phyloP scores from a whole-genome alignment of 2,329 filamentous ascomycete genomes.

The Ophiostoma perfectum region DNA sequence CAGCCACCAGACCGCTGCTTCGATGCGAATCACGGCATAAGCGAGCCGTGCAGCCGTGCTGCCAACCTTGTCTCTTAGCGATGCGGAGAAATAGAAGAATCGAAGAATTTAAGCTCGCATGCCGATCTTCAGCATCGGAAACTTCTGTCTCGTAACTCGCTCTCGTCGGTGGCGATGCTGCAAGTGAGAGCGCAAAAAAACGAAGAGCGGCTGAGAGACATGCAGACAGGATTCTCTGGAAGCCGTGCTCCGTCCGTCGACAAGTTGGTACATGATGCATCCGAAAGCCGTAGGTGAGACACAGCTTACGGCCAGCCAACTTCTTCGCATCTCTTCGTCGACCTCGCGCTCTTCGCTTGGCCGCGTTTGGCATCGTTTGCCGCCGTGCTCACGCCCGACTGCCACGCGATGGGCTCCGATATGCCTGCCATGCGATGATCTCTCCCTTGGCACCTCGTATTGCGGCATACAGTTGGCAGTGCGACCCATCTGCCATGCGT shows the following conservation, averaged over 20 bases:
- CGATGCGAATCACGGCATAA: background rate
- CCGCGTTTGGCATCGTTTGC: no score
- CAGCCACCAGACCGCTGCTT: no score
- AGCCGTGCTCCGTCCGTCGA: background rate
- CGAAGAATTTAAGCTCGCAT: background rate
- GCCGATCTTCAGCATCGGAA: background rate
- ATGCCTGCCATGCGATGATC: background rate
- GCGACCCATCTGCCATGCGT: no score
- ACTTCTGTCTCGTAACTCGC: no score
- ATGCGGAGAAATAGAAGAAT: background rate
- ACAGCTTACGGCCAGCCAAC: background rate
- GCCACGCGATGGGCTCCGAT: background rate
- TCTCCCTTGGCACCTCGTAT: constrained; percentile 2
- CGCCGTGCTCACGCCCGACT: background rate
- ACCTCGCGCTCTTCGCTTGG: background rate
- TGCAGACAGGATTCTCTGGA: background rate
- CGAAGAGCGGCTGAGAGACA: constrained; percentile 4
- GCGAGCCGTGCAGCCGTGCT: background rate
- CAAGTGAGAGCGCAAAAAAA: background rate
- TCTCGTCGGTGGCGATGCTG: no score
- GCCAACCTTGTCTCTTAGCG: background rate
- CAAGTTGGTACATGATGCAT: constrained; percentile 9
- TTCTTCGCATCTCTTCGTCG: background rate
- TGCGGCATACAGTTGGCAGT: background rate
- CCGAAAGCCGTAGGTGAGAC: background rate